Conservation (phyloP, 192 early-diverging fungal species). For the Diversispora eburnea region DNA sequence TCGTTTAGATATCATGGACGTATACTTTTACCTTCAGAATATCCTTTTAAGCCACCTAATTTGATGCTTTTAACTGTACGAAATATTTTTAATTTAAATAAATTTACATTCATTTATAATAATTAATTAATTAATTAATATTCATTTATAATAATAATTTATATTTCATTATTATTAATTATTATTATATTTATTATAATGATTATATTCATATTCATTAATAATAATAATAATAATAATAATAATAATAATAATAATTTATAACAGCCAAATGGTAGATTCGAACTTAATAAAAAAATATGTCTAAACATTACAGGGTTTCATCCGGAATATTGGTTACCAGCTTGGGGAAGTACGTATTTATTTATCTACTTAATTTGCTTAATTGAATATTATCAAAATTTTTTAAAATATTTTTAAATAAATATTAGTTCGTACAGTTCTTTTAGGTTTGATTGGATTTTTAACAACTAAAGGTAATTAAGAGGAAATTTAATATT, state of each 20-base stretch:
- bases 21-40: constrained; percentile 89
- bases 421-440: constrained; percentile 64
- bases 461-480: constrained; percentile 80
- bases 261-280: constrained; percentile 72
- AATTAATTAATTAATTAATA: no score
- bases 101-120: no score
- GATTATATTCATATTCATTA: no score
- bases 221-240: no score
- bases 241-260: no score
- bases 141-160: no score
- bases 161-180: no score
- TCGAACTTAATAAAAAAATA: constrained; percentile 90
- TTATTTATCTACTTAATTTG: neutral
- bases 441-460: constrained; percentile 80
- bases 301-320: constrained; percentile 91
- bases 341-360: constrained; percentile 87
- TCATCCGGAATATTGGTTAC: constrained; percentile 95
- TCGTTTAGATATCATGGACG: constrained; percentile 76
- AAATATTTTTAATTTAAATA: neutral
- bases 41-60: constrained; percentile 89
- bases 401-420: neutral
- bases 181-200: no score
- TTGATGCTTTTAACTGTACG: constrained; percentile 71
- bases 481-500: no score
- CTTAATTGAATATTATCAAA: neutral